phyloP scores from a whole-genome alignment of 2,329 filamentous ascomycete genomes.

The Fusarium protoensiforme region DNA sequence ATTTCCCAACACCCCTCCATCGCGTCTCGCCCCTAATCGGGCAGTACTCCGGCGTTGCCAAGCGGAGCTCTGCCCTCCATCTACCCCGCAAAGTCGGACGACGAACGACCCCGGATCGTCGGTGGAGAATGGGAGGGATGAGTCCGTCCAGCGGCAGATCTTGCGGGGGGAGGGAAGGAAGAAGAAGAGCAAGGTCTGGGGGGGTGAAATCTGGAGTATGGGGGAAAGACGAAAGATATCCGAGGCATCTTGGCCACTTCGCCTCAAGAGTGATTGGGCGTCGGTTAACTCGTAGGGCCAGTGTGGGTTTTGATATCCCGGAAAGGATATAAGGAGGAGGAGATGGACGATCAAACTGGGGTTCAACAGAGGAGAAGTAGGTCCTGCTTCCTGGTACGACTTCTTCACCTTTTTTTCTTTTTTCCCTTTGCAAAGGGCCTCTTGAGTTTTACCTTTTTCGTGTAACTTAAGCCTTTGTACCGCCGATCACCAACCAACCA shows the following conservation, averaged over 20 bases:
- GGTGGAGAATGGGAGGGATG: neutral
- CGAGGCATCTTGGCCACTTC: constrained; percentile 34
- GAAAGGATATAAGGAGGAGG: neutral
- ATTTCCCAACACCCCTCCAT: constrained; percentile 19
- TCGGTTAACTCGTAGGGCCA: constrained; percentile 6
- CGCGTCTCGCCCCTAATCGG: constrained; percentile 38
- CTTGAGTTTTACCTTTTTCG: neutral
- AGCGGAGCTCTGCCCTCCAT: constrained; percentile 4
- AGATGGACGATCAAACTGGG: constrained; percentile 9
- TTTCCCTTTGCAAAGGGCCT: constrained; percentile 3
- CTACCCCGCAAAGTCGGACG: constrained; percentile 42
- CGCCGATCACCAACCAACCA: constrained; percentile 8
- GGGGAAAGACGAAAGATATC: constrained; percentile 24
- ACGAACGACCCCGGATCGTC: constrained; percentile 23
- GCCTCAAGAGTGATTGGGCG: constrained; percentile 32
- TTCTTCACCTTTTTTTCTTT: neutral
- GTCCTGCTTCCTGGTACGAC: neutral
- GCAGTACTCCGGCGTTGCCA: constrained; percentile 38
- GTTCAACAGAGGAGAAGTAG: neutral
- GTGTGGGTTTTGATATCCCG: neutral
- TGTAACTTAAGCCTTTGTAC: neutral
- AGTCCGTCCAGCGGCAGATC: constrained; percentile 32
- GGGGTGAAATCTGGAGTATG: neutral
- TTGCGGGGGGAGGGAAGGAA: constrained; percentile 30
- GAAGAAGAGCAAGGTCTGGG: neutral